Conservation (phyloP, 2,329 filamentous ascomycete species). For the Hymenoscyphus infarciens region DNA sequence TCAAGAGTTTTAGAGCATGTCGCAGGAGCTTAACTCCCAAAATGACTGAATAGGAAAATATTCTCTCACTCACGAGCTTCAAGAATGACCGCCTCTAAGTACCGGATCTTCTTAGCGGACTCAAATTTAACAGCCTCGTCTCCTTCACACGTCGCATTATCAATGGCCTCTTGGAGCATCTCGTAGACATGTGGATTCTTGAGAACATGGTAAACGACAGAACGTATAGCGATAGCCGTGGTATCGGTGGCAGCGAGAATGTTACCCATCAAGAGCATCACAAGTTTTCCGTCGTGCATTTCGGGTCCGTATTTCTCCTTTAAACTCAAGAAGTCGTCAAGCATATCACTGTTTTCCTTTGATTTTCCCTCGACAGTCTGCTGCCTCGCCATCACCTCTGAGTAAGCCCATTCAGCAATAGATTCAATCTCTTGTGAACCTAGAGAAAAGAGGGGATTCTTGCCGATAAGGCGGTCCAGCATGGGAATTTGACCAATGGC, state of each 20-base stretch:
- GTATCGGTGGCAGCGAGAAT: slow-evolving; percentile 36
- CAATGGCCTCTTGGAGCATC: slow-evolving; percentile 38
- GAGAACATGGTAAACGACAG: slow-evolving; percentile 39
- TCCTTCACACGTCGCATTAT: slow-evolving; percentile 39
- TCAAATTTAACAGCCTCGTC: slow-evolving; percentile 26
- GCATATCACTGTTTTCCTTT: slow-evolving; percentile 23
- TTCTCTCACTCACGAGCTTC: slow-evolving; percentile 42
- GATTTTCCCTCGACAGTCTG: not conserved
- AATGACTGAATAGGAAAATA: no score
- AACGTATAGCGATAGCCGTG: slow-evolving; percentile 35
- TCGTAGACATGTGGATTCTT: slow-evolving; percentile 26
- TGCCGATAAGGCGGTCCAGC: slow-evolving; percentile 22
- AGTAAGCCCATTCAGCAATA: slow-evolving; percentile 16
- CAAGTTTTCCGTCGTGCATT: not conserved
- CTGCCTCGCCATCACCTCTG: slow-evolving; percentile 15
- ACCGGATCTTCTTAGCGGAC: slow-evolving; percentile 36
- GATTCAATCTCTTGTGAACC: slow-evolving; percentile 35
- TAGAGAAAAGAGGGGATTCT: slow-evolving; percentile 22
- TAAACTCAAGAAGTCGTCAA: slow-evolving; percentile 29
- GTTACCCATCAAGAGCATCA: not conserved
- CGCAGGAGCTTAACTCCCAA: no score
- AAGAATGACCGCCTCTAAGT: slow-evolving; percentile 51
- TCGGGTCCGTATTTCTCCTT: slow-evolving; percentile 31
- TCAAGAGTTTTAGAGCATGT: no score
- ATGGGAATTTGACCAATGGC: slow-evolving; percentile 25